These are phyloP conservation scores for Pleurozium schreberi DNA, from an alignment of 225 moss, liverwort and hornwort genomes.

Conservation along the genomic window DNA sequence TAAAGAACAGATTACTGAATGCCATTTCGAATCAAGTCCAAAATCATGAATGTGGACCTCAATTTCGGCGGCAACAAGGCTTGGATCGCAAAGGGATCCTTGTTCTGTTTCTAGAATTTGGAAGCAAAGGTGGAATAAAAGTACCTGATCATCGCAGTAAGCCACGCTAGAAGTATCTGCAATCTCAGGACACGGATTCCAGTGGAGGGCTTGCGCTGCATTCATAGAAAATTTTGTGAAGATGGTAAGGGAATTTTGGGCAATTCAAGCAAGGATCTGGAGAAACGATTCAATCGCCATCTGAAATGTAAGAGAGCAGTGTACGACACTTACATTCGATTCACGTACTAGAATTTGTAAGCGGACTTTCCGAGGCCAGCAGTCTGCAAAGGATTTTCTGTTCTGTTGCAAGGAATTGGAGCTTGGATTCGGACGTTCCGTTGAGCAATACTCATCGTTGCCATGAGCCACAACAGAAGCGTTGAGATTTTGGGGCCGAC, in stretches of 20 bases:
- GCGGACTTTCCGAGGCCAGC: neutral
- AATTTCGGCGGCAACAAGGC: neutral
- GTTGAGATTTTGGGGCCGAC: conserved; percentile 6
- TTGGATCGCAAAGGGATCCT: neutral
- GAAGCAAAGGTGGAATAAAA: neutral
- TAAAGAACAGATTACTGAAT: neutral
- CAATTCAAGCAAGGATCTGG: neutral
- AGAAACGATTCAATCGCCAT: neutral
- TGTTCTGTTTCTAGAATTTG: neutral
- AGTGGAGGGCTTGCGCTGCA: neutral
- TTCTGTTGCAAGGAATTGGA: neutral
- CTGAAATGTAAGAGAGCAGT: neutral
- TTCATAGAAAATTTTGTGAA: neutral
- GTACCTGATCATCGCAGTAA: neutral
- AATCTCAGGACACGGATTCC: neutral
- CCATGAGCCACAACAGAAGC: conserved; percentile 14
- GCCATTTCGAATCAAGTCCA: neutral
- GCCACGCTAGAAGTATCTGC: neutral
- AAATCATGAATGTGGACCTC: neutral
- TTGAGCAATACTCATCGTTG: neutral
- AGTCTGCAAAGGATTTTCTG: neutral
- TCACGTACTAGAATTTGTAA: neutral
- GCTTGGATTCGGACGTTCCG: neutral
- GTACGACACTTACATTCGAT: neutral
- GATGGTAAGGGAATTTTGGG: neutral